Evolutionary conservation across 306 rosid genomes (phyloP).

Genomic region (Herpetospermum pedunculosum): DNA sequence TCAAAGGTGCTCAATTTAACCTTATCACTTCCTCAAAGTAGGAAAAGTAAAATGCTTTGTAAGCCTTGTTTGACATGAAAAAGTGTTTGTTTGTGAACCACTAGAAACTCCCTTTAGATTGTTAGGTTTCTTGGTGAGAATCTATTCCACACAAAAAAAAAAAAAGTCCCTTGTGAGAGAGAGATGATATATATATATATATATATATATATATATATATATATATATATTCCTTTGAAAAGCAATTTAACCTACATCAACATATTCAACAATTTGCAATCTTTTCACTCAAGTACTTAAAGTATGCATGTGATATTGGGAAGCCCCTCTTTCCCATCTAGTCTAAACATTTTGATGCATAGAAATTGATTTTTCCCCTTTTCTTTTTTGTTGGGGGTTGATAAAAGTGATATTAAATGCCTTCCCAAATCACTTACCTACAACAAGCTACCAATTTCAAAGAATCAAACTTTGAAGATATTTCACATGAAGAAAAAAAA

Average conservation of each 20-base stretch:
- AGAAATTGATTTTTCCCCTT: neutral
- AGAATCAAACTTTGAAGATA: neutral
- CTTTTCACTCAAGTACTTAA: slow-evolving; percentile 3
- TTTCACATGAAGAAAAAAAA: neutral
- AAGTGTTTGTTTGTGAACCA: slow-evolving; percentile 4
- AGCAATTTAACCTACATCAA: neutral
- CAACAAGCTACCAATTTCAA: neutral
- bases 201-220: too few relatives aligned
- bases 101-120: neutral
- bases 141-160: neutral
- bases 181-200: neutral
- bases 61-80: neutral
- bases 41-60: neutral
- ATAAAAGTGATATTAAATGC: neutral
- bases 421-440: neutral
- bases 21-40: neutral
- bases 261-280: neutral
- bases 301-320: neutral
- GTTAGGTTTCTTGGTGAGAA: slow-evolving; percentile 3
- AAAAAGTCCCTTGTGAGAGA: neutral
- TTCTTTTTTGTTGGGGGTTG: neutral
- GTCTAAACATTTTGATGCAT: neutral
- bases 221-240: neutral
- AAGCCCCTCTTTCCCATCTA: neutral
- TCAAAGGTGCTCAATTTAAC: neutral